Evolutionary conservation across 2,329 filamentous ascomycete genomes (phyloP).

Genomic region (Knoxdaviesia capensis): DNA sequence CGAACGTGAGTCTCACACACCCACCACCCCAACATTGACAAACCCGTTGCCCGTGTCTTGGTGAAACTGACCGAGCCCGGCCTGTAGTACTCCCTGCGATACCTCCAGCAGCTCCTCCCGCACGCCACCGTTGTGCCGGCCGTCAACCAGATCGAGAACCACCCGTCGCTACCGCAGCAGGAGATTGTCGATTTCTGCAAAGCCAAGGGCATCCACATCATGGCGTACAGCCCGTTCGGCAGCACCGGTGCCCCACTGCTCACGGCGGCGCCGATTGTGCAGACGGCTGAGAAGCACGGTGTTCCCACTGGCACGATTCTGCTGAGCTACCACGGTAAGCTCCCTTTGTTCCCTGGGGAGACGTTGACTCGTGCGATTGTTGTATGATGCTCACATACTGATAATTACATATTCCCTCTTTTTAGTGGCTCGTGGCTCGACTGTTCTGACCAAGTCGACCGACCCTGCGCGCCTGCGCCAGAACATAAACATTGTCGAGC

Average conservation of each 20-base stretch:
- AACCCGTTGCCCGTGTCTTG: neutral
- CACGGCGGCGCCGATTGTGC: slow-evolving; percentile 38
- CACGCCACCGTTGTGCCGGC: slow-evolving; percentile 35
- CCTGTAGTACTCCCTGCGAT: slow-evolving; percentile 29
- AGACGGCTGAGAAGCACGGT: slow-evolving; percentile 43
- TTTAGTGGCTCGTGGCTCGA: slow-evolving; percentile 44
- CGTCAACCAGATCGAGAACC: slow-evolving; percentile 57
- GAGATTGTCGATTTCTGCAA: slow-evolving; percentile 51
- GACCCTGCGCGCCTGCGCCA: slow-evolving; percentile 47
- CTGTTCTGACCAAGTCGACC: slow-evolving; percentile 56
- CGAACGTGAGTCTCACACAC: slow-evolving; percentile 21
- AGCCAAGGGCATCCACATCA: slow-evolving; percentile 47
- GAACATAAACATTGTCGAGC: slow-evolving; percentile 45
- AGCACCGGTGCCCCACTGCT: slow-evolving; percentile 45
- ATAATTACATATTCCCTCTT: neutral
- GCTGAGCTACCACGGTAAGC: slow-evolving; percentile 52
- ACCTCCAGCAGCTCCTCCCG: slow-evolving; percentile 32
- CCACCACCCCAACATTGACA: neutral
- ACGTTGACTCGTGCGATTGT: too few relatives aligned
- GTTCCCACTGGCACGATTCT: slow-evolving; percentile 41
- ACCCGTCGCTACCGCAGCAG: slow-evolving; percentile 50
- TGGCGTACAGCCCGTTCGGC: slow-evolving; percentile 51
- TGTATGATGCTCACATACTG: slow-evolving; percentile 4
- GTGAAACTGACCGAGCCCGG: neutral
- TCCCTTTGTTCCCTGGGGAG: neutral